These are phyloP conservation scores for Blakeslea trispora DNA, from an alignment of 371 early-diverging fungal species.

Conservation along the genomic window DNA sequence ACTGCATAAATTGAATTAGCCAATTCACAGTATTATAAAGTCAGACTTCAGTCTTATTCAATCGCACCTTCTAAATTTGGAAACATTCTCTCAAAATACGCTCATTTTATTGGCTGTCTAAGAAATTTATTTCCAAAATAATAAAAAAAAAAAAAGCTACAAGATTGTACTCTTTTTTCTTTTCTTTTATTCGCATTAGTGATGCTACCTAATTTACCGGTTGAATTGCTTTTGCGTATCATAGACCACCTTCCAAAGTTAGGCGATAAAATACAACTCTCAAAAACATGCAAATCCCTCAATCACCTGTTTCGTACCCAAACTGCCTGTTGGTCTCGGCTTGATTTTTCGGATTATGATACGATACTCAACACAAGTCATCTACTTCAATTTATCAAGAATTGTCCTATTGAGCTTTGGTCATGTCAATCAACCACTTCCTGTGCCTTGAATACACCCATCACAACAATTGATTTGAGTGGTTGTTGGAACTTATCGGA, in stretches of 20 bases:
- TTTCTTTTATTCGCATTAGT: no score
- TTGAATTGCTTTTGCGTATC: constrained; percentile 28
- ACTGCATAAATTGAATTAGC: constrained; percentile 7
- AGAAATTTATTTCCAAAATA: no score
- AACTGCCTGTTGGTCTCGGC: constrained; percentile 35
- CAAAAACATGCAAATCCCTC: constrained; percentile 26
- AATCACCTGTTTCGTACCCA: constrained; percentile 22
- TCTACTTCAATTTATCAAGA: constrained; percentile 29
- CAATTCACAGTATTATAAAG: no score
- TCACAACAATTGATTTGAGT: constrained; percentile 28
- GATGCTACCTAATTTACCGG: constrained; percentile 21
- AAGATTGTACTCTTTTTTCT: no score
- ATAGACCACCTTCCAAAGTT: constrained; percentile 13
- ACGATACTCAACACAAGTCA: constrained; percentile 18
- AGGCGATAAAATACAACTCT: constrained; percentile 36
- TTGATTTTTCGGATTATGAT: constrained; percentile 37
- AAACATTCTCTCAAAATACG: no score
- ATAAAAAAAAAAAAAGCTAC: no score
- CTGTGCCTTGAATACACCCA: background rate
- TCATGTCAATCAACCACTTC: background rate
- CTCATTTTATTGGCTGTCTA: no score
- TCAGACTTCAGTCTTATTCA: no score
- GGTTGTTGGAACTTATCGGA: constrained; percentile 38
- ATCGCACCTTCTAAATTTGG: no score
- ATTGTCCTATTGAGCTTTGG: constrained; percentile 21